These are phyloP conservation scores for Cladophialophora psammophila DNA, from an alignment of 2,329 filamentous ascomycete genomes.

Conservation along the genomic window DNA sequence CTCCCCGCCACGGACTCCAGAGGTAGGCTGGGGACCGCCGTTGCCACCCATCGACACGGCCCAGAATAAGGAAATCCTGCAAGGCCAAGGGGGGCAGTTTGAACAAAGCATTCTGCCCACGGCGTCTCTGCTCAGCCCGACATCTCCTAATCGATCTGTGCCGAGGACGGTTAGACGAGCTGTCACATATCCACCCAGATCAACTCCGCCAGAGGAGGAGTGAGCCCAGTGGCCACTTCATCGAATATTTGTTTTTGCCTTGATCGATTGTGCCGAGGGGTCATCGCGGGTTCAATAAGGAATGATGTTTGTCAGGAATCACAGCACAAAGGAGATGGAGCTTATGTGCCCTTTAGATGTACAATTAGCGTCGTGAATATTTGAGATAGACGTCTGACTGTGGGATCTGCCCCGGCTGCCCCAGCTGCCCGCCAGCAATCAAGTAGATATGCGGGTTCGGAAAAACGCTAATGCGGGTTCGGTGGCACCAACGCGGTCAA, in stretches of 20 bases:
- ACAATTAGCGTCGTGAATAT: background rate
- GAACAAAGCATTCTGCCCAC: conserved; percentile 3
- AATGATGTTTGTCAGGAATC: background rate
- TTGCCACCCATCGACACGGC: background rate
- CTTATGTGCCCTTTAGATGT: background rate
- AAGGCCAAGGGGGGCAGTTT: conserved; percentile 21
- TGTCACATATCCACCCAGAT: conserved; percentile 10
- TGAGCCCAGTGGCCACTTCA: background rate
- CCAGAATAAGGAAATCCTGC: conserved; percentile 15
- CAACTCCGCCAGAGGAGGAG: background rate
- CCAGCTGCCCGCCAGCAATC: too few species aligned
- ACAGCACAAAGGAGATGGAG: background rate
- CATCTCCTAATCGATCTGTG: conserved; percentile 4
- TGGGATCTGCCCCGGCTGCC: too few species aligned
- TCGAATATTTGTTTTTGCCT: too few species aligned
- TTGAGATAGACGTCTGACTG: too few species aligned
- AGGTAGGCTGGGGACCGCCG: conserved; percentile 1
- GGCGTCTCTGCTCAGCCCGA: background rate
- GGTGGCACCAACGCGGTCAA: background rate
- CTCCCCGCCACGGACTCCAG: conserved; percentile 22
- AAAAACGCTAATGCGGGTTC: background rate
- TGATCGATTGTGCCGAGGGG: too few species aligned
- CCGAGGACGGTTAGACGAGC: conserved; percentile 13
- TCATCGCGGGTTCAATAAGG: too few species aligned
- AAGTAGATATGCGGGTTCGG: background rate